A percentile compares a stretch with the other conserved stretches of the same genome.
These are phyloP conservation scores for Termitomyces sp. DNA, from an alignment of 768 basidiomycete genomes.

Conservation along the genomic window DNA sequence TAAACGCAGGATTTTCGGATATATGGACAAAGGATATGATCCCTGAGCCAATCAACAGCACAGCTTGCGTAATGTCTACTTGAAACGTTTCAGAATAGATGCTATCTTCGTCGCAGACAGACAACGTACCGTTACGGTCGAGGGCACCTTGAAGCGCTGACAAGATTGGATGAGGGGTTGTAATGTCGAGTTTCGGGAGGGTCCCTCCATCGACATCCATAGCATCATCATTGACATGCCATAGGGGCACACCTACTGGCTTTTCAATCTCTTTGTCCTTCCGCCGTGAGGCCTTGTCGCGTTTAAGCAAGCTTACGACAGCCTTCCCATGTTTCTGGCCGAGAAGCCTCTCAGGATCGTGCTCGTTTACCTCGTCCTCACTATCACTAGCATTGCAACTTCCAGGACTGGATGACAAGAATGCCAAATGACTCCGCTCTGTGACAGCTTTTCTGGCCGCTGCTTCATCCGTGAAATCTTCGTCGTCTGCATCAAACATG, in stretches of 20 bases:
- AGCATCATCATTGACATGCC: constrained; percentile 15
- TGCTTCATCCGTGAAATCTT: constrained; percentile 34
- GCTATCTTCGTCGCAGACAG: not conserved
- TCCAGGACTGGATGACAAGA: constrained; percentile 16
- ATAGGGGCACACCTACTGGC: constrained; percentile 24
- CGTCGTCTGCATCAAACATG: constrained; percentile 24
- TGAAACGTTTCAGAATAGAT: constrained; percentile 2
- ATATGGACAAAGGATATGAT: constrained; percentile 28
- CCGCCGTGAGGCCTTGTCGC: constrained; percentile 28
- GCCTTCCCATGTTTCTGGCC: constrained; percentile 36
- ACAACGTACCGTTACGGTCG: constrained; percentile 26
- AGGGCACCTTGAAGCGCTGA: constrained; percentile 26
- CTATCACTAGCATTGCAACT: constrained; percentile 8
- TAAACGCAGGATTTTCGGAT: constrained; percentile 21
- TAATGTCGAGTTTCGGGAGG: constrained; percentile 9
- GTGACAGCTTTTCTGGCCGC: constrained; percentile 33
- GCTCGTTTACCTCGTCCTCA: constrained; percentile 24
- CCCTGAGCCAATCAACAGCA: constrained; percentile 37
- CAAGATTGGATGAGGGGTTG: constrained; percentile 18
- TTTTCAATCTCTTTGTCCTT: constrained; percentile 20
- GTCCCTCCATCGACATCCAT: constrained; percentile 11
- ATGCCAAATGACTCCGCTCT: constrained; percentile 15
- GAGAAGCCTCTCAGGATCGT: constrained; percentile 30
- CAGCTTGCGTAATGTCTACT: constrained; percentile 35
- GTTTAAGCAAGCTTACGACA: constrained; percentile 38